A percentile compares a stretch with the other conserved stretches of the same genome.
phyloP scores from a whole-genome alignment of 2,329 filamentous ascomycete genomes.

The Botrytis sinoallii region DNA sequence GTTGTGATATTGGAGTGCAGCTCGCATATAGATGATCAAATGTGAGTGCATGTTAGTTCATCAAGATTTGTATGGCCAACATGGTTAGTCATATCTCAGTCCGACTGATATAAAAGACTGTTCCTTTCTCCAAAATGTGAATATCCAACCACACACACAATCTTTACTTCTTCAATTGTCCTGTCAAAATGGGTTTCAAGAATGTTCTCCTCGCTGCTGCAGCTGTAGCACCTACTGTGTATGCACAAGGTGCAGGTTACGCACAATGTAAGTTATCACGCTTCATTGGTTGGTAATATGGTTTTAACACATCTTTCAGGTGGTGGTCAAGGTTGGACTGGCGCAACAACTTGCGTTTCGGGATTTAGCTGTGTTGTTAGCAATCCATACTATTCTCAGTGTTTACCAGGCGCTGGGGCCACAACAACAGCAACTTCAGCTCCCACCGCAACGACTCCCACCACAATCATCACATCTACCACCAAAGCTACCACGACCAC shows the following conservation, averaged over 20 bases:
- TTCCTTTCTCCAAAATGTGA: neutral
- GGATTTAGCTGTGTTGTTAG: conserved; percentile 31
- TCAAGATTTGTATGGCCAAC: neutral
- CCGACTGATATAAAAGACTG: conserved; percentile 13
- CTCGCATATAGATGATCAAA: neutral
- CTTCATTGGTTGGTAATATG: neutral
- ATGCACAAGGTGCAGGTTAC: conserved; percentile 32
- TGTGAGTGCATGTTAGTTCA: neutral
- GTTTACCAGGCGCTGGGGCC: conserved; percentile 29
- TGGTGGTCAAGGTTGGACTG: conserved; percentile 32
- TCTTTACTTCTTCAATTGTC: conserved; percentile 14
- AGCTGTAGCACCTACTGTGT: conserved; percentile 33
- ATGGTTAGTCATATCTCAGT: neutral
- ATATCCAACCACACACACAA: neutral
- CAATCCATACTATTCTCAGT: conserved; percentile 35
- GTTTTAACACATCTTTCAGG: conserved; percentile 23
- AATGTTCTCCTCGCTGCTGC: conserved; percentile 34
- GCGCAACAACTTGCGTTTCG: conserved; percentile 33
- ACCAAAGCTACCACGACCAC: conserved; percentile 15
- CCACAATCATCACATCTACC: conserved; percentile 17
- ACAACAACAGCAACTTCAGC: conserved; percentile 27
- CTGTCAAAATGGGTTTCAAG: conserved; percentile 32
- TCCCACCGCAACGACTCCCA: conserved; percentile 18
- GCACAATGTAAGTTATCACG: conserved; percentile 32
- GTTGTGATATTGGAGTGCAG: conserved; percentile 10